These are phyloP conservation scores for Thalassiosira delicatula DNA, from an alignment of 352 stramenopile genomes.

Conservation along the genomic window DNA sequence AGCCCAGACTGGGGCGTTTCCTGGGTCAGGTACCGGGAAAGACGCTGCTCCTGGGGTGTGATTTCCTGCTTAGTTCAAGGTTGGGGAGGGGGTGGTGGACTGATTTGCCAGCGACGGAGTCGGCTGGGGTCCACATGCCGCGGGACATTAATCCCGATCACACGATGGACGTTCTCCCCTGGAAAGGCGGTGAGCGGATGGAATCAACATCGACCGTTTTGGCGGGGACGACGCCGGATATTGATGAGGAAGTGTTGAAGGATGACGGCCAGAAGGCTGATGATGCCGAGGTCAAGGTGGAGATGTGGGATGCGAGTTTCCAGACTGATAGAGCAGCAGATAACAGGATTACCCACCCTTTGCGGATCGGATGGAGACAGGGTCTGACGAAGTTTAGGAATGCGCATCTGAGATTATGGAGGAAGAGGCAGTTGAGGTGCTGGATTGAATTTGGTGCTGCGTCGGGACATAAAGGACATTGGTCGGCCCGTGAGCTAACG, in stretches of 20 bases:
- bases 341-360: background rate
- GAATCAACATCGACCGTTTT: too few species aligned
- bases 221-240: background rate
- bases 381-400: background rate
- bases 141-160: too few species aligned
- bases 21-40: background rate
- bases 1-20: background rate
- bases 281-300: background rate
- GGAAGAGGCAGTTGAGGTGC: background rate
- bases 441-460: background rate
- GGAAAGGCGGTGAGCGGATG: too few species aligned
- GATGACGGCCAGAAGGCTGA: background rate
- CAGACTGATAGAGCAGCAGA: too few species aligned
- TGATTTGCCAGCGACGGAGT: background rate
- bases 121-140: background rate
- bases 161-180: too few species aligned
- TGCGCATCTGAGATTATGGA: background rate
- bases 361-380: background rate
- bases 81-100: background rate
- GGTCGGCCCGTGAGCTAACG: background rate
- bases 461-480: too few species aligned
- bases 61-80: background rate
- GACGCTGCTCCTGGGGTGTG: background rate
- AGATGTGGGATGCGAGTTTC: background rate
- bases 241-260: background rate